Conservation (phyloP, 2,329 filamentous ascomycete species). For the Pestalotiopsis sp. region DNA sequence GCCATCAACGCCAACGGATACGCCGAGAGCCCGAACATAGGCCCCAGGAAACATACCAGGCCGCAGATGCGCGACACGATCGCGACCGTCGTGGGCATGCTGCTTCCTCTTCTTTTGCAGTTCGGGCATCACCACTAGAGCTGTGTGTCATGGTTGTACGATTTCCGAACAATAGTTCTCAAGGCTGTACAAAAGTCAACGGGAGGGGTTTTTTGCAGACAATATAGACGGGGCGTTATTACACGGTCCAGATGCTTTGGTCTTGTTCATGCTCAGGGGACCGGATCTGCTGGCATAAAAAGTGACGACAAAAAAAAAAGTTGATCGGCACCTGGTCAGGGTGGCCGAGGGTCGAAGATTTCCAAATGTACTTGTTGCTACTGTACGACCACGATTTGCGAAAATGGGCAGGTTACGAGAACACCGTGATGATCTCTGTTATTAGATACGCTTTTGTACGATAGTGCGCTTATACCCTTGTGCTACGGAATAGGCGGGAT, state of each 20-base stretch:
- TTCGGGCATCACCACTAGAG: slow-evolving; percentile 72
- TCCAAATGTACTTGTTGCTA: background rate
- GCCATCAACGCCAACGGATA: slow-evolving; percentile 56
- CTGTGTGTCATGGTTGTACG: background rate
- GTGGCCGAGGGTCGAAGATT: too few species aligned
- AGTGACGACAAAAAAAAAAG: background rate
- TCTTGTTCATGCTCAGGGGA: background rate
- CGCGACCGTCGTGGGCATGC: slow-evolving; percentile 74
- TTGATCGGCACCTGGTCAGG: too few species aligned
- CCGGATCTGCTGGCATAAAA: background rate
- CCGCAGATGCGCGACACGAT: slow-evolving; percentile 70
- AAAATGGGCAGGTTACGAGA: background rate
- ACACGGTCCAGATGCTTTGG: background rate
- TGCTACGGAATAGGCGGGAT: background rate
- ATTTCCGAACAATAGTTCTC: background rate
- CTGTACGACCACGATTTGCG: background rate
- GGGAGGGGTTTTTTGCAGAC: background rate
- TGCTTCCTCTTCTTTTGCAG: slow-evolving; percentile 76
- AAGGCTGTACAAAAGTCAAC: background rate
- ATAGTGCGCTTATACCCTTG: background rate
- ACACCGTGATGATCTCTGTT: background rate
- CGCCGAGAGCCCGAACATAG: slow-evolving; percentile 44
- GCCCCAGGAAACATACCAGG: slow-evolving; percentile 54
- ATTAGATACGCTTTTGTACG: background rate
- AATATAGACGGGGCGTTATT: background rate